Conservation (phyloP, 495 filamentous ascomycete species). For the Cercophora scortea region DNA sequence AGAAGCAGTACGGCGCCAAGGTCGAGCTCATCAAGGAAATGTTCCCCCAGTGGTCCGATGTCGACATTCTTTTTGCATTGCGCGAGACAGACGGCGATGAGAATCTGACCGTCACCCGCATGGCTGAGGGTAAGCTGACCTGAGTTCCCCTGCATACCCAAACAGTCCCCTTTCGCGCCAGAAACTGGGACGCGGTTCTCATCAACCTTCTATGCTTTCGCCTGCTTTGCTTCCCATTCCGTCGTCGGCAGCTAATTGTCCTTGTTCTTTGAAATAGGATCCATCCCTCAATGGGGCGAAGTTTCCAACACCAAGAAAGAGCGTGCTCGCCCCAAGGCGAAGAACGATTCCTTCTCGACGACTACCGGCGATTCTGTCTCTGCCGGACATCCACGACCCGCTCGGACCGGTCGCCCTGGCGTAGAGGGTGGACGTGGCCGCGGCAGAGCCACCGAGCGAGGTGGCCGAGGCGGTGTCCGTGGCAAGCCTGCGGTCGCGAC, state of each 20-base stretch:
- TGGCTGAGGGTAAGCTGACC: conserved; percentile 69
- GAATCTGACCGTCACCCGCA: conserved; percentile 74
- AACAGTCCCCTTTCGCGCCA: no score
- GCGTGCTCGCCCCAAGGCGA: conserved; percentile 71
- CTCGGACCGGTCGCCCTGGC: conserved; percentile 55
- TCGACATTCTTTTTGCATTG: conserved; percentile 84
- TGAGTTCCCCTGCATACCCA: no score
- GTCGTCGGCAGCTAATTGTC: no score
- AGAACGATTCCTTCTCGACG: conserved; percentile 54
- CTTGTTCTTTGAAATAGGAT: conserved; percentile 48
- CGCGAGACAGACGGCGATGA: conserved; percentile 89
- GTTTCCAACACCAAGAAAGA: conserved; percentile 90
- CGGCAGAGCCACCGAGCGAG: conserved; percentile 63
- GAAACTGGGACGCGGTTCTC: not conserved
- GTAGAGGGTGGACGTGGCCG: conserved; percentile 61
- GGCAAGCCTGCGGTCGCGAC: conserved; percentile 43
- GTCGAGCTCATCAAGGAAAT: conserved; percentile 76
- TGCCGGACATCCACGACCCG: conserved; percentile 28
- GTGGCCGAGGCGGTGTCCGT: conserved; percentile 57
- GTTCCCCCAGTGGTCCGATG: conserved; percentile 86
- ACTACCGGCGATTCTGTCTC: conserved; percentile 41
- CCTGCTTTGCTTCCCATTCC: not conserved
- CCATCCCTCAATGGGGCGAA: conserved; percentile 88
- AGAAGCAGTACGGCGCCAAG: conserved; percentile 73
- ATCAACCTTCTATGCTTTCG: not conserved